Evolutionary conservation across 345 rosid species (phyloP), one percentile per base, ranked within the genome.

Genomic region (Gossypium ekmanianum): DNA sequence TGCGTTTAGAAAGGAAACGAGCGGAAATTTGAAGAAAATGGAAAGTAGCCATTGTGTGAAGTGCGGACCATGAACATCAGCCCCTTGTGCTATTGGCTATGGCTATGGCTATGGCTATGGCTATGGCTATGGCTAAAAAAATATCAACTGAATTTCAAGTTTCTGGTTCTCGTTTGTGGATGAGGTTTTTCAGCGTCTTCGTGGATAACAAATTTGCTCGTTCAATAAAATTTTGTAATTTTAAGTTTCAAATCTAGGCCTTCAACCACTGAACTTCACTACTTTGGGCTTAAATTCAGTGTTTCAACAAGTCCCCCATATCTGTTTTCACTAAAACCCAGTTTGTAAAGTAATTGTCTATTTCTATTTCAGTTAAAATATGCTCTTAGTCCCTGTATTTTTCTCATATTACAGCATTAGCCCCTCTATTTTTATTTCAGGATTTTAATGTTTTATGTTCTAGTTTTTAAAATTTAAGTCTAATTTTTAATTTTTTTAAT

Each of bases 31-130:
- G 51, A 13, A 56, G 63, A 55, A 22, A 20, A 18, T 12, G 51
- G 50, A 20, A 34, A 34, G 64, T 74, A 24, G 24, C 81, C 85
- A 85, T 85, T 80, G 26, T 26, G 13, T 68, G 1, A 68, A 68
- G 58, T 14, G 27, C 16, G 58, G 14, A 58, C 7, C 11, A 22
- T 24, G 39, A 17, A 48, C 39, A 16, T 48, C 11, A 4, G 69
- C n/a, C 3, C 47, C n/a, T 34, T 2, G 68, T 0, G 8, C 16
- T 12, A 7, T 27, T 29, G 9, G 11, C 1, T 62, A 2, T 29
- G 10, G 66, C 44, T 58, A 3, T 29, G 9, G 5, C 1, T 61
- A 1, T 29, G 9, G 5, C 1, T 61, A 1, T 16, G 10, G 67
- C 45, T 58, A 34, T 29, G 9, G 5, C 1, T 61, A 2, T 16